These are phyloP conservation scores for Annona cherimola DNA, from an alignment of 164 flowering plant species.

Conservation along the genomic window DNA sequence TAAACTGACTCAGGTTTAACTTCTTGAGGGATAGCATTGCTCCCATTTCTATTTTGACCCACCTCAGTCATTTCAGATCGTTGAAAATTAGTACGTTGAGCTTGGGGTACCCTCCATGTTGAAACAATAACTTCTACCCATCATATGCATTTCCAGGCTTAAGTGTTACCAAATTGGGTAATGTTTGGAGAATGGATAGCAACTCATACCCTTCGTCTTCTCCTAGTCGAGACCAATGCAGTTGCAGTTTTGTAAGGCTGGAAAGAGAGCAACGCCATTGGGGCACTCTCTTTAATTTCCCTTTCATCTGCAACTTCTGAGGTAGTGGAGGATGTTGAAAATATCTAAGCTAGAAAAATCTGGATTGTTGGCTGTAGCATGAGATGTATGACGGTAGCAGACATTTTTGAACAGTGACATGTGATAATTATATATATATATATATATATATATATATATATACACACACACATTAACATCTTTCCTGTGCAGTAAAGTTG, in stretches of 20 bases:
- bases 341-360: too few species aligned
- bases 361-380: too few species aligned
- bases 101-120: slow-evolving; percentile 22
- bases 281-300: slow-evolving; percentile 1
- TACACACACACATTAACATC: too few species aligned
- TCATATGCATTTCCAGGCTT: slow-evolving; percentile 21
- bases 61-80: slow-evolving; percentile 13
- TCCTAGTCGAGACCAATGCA: slow-evolving; percentile 17
- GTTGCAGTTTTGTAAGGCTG: slow-evolving; percentile 18
- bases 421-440: too few species aligned
- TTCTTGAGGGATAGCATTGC: slow-evolving; percentile 26
- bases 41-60: slow-evolving; percentile 22
- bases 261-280: slow-evolving; percentile 8
- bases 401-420: too few species aligned
- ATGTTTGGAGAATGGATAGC: slow-evolving; percentile 16
- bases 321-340: not conserved
- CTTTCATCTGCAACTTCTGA: not conserved
- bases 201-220: slow-evolving; percentile 5
- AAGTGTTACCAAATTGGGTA: slow-evolving; percentile 23
- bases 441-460: too few species aligned
- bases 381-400: too few species aligned
- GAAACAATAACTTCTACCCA: slow-evolving; percentile 22
- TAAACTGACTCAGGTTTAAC: slow-evolving; percentile 17
- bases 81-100: slow-evolving; percentile 22
- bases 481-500: too few species aligned